phyloP scores from a whole-genome alignment of 176 grass and related monocot genomes.

The Avena sativa region DNA sequence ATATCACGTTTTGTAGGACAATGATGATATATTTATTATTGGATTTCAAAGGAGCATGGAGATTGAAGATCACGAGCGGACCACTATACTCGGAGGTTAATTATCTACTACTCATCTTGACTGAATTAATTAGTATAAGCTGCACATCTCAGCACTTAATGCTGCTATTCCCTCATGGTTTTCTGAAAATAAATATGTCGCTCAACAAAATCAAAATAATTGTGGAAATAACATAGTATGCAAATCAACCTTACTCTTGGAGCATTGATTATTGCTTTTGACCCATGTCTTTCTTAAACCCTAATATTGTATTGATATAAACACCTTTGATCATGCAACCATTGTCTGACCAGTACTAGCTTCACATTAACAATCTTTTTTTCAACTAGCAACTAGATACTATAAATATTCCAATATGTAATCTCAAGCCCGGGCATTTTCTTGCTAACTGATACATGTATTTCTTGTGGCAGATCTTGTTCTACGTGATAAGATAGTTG shows the following conservation, averaged over 20 bases:
- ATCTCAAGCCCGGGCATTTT: conserved; percentile 1
- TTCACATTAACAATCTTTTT: neutral
- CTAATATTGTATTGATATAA: too few relatives aligned
- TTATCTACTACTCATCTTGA: conserved; percentile 34
- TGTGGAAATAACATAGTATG: too few relatives aligned
- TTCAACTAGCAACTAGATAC: neutral
- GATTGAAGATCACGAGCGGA: conserved; percentile 2
- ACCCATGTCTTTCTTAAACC: neutral
- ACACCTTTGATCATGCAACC: neutral
- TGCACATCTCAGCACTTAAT: neutral
- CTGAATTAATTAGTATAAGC: neutral
- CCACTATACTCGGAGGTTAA: conserved; percentile 88
- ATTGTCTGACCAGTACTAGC: neutral
- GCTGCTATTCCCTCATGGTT: neutral
- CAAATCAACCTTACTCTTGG: neutral
- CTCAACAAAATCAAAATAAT: neutral
- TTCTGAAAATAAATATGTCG: neutral
- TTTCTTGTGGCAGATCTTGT: conserved; percentile 67
- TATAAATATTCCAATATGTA: neutral
- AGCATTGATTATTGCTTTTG: neutral
- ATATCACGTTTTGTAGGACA: conserved; percentile 61
- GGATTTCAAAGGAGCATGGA: conserved; percentile 87
- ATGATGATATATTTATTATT: conserved; percentile 68
- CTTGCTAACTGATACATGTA: conserved; percentile 26
- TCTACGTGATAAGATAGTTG: conserved; percentile 90